These are phyloP conservation scores for Chalaropsis ovoidea DNA, from an alignment of 2,329 filamentous ascomycete genomes.

Conservation along the genomic window DNA sequence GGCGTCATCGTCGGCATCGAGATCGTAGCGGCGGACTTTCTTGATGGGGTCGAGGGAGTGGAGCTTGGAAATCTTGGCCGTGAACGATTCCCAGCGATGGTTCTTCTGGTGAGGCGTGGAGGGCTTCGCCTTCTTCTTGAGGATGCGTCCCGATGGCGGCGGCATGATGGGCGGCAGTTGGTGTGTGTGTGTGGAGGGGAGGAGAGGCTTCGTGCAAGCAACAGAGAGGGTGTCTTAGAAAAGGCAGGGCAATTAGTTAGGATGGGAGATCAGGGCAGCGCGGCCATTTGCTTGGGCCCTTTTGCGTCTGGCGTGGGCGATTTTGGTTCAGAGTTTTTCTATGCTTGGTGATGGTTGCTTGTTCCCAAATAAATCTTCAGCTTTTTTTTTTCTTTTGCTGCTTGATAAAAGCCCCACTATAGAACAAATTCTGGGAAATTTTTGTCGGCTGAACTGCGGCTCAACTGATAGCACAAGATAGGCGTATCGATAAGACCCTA, in stretches of 20 bases:
- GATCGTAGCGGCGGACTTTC: conserved; percentile 72
- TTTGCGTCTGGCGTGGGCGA: not conserved
- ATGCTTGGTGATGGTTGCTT: not conserved
- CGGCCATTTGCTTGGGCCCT: not conserved
- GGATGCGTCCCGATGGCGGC: conserved; percentile 55
- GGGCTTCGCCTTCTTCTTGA: conserved; percentile 59
- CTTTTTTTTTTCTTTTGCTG: conserved; percentile 2
- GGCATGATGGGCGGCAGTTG: conserved; percentile 35
- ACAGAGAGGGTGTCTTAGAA: not conserved
- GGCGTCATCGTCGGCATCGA: conserved; percentile 67
- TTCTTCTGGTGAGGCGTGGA: conserved; percentile 67
- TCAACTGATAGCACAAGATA: conserved; percentile 25
- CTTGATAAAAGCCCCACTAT: conserved; percentile 19
- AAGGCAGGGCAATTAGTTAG: not conserved
- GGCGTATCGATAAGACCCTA: conserved; percentile 18
- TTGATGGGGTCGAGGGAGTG: conserved; percentile 85
- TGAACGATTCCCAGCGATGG: conserved; percentile 86
- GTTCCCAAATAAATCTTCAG: not conserved
- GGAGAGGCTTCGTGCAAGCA: not conserved
- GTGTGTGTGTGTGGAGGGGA: not conserved
- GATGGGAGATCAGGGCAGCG: not conserved
- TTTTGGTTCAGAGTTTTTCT: conserved; percentile 5
- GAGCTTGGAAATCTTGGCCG: conserved; percentile 77
- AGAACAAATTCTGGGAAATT: conserved; percentile 24
- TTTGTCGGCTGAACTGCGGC: conserved; percentile 24